Evolutionary conservation across 2,329 filamentous ascomycete genomes (phyloP), one percentile per base, ranked within the genome.

Genomic region (Westerdykella sp.): DNA sequence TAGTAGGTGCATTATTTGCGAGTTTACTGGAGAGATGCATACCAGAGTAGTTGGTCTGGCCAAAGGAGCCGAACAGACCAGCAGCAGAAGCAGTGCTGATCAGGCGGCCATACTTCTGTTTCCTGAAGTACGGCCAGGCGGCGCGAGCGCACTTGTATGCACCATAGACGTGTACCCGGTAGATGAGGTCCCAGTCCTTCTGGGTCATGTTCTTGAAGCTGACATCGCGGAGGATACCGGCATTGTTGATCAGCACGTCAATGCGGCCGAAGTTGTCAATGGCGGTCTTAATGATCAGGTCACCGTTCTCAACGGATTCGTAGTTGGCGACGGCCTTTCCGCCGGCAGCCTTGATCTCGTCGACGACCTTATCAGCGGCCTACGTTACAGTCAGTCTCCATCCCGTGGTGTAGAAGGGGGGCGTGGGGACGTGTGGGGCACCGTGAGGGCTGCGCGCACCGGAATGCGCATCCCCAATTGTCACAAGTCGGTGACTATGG

Each of bases 201-300:
- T 98, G 93, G 69, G 85, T 93, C 80, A 97, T 94, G 73, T 97
- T 97, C 80, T 95, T 95, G 76, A 98, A 97, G 78, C 87, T 91
- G 65, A 97, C 70, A 73, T 97, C 90, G 48, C 91, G 85, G 47
- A 95, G 78, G 64, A 97, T 97, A 63, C 93, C 91, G 48, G 93
- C 93, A 66, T 97, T 98, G 79, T 98, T 98, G 72, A 98, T 84
- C 59, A 98, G 83, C 52, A 98, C 75, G 69, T 98, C 91, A 70
- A 98, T 80, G 60, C 91, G 87, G 56, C 91, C 87, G 64, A 83
- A 93, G 43, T 74, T 75, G 69, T 87, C 74, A 66, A 93, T 85
- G 58, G 87, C 87, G 18, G 86, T 90, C 54, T 91, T 83, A 72
- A 98, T 94, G 69, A 98, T 97, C 70, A 80, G 84, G 48, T 97